Percentiles rank a stretch among this genome's conserved stretches.
These are phyloP conservation scores for Silene conica DNA, from an alignment of 148 eudicot genomes.

Conservation along the genomic window DNA sequence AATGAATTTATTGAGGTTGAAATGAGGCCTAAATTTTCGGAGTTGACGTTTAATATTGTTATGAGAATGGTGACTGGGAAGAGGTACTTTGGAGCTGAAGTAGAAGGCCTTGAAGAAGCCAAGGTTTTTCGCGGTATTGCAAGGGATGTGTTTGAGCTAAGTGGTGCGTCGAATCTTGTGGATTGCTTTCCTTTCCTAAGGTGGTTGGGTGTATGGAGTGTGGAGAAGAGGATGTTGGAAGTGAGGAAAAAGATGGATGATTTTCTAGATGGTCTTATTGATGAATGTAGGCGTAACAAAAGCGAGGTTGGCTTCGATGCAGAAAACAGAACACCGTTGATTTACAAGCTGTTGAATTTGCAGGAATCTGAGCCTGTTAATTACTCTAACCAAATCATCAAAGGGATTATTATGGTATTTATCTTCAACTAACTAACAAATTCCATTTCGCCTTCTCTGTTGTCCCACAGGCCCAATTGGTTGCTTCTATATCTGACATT, in stretches of 20 bases:
- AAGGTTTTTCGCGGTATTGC: conserved; percentile 14
- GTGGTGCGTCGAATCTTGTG: conserved; percentile 21
- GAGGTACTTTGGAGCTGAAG: conserved; percentile 27
- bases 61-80: conserved; percentile 39
- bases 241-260: conserved; percentile 20
- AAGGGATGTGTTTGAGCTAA: conserved; percentile 18
- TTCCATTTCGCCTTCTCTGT: not conserved
- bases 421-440: not conserved
- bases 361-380: conserved; percentile 29
- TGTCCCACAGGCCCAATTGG: too few relatives aligned
- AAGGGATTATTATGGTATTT: conserved; percentile 36
- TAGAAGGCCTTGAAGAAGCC: conserved; percentile 16
- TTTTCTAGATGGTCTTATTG: conserved; percentile 28
- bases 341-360: conserved; percentile 28
- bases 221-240: conserved; percentile 30
- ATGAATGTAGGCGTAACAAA: conserved; percentile 15
- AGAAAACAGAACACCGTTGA: conserved; percentile 14
- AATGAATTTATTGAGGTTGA: conserved; percentile 22
- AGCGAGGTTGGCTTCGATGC: not conserved
- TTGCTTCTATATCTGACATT: too few relatives aligned
- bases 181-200: conserved; percentile 35
- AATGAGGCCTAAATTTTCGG: conserved; percentile 28
- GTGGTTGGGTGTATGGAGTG: conserved; percentile 24
- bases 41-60: conserved; percentile 33
- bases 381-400: conserved; percentile 35